Conservation (phyloP, 75 land plant genomes). For the Selaginella moellendorffii region DNA sequence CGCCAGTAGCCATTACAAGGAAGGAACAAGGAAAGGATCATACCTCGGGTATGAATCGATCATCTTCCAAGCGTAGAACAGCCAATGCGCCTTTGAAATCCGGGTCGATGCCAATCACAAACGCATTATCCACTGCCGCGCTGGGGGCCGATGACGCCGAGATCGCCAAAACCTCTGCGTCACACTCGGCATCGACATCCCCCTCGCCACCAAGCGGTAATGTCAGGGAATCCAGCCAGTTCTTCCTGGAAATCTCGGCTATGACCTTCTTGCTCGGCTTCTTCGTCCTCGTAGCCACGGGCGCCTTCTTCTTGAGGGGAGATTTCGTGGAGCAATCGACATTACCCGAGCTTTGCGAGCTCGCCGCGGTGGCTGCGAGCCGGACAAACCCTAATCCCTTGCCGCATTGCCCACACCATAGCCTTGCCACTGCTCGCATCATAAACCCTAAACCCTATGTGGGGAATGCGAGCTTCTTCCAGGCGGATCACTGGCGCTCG, state of each 20-base stretch:
- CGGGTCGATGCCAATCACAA: conserved; percentile 71
- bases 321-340: no score
- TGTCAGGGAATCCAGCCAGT: conserved; percentile 6
- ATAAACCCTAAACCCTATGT: no score
- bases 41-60: conserved; percentile 47
- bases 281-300: no score
- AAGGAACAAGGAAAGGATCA: conserved; percentile 4
- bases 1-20: neutral
- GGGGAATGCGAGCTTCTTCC: no score
- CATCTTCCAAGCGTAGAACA: conserved; percentile 29
- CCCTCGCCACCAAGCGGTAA: neutral
- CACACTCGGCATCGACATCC: neutral
- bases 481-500: no score
- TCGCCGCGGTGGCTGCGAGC: no score
- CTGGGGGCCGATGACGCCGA: neutral
- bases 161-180: neutral
- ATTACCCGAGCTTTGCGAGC: no score
- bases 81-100: conserved; percentile 78
- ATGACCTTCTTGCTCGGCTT: neutral
- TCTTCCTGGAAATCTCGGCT: neutral
- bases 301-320: no score
- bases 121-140: conserved; percentile 4
- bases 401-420: no score
- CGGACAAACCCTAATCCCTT: no score
- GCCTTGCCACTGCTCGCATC: no score